These are phyloP conservation scores for Saccharomyces pastorianus DNA, from an alignment of 1,139 yeast species.

Conservation along the genomic window DNA sequence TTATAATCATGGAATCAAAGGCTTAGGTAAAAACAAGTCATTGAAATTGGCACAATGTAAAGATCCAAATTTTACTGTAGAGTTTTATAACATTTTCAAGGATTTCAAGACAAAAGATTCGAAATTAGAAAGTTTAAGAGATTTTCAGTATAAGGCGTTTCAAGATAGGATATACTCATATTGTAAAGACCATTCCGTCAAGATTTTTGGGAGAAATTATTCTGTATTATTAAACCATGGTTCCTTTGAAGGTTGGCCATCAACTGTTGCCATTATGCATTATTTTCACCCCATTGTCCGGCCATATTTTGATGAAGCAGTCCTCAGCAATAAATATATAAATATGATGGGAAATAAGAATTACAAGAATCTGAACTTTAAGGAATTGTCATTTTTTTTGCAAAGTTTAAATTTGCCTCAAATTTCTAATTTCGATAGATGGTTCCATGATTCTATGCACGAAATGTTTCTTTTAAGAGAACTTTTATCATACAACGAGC, in stretches of 20 bases:
- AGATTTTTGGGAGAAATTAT: slow-evolving; percentile 33
- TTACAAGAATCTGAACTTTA: slow-evolving; percentile 10
- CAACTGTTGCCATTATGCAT: slow-evolving; percentile 30
- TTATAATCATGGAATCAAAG: slow-evolving; percentile 46
- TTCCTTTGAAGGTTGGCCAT: slow-evolving; percentile 32
- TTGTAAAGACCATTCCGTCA: slow-evolving; percentile 24
- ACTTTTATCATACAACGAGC: slow-evolving; percentile 10
- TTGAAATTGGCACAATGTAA: slow-evolving; percentile 31
- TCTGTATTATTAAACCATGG: slow-evolving; percentile 12
- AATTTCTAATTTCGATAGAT: slow-evolving; percentile 20
- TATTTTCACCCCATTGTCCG: slow-evolving; percentile 34
- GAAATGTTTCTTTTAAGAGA: slow-evolving; percentile 17
- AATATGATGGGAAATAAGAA: slow-evolving; percentile 14
- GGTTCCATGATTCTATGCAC: slow-evolving; percentile 24
- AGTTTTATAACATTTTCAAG: slow-evolving; percentile 21
- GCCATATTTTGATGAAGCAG: slow-evolving; percentile 7
- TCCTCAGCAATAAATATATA: slow-evolving; percentile 4
- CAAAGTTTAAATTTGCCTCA: slow-evolving; percentile 12
- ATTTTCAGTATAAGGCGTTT: slow-evolving; percentile 22
- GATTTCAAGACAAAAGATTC: slow-evolving; percentile 12
- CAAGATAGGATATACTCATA: slow-evolving; percentile 24
- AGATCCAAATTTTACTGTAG: slow-evolving; percentile 26
- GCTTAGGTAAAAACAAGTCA: slow-evolving; percentile 45
- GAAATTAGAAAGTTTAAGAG: neutral
- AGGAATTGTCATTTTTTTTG: slow-evolving; percentile 7